Conservation (phyloP, 75 land plant species). For the Adiantum capillusveneris region DNA sequence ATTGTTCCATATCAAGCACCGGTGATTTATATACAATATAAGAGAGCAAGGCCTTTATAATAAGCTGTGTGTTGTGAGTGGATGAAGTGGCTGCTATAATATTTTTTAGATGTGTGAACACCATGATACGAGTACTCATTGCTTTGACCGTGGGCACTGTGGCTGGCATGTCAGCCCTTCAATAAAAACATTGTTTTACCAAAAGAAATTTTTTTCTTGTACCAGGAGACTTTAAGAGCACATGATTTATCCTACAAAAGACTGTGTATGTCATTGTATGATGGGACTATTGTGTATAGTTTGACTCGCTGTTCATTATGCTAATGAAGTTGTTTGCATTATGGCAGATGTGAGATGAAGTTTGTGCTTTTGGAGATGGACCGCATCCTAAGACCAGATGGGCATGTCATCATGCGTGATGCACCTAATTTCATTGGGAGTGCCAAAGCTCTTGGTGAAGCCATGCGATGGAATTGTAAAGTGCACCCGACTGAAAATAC, state of each 20-base stretch:
- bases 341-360: conserved; percentile 49
- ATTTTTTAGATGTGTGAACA: no score
- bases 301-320: background rate
- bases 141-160: no score
- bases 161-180: no score
- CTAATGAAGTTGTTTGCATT: background rate
- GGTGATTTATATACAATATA: no score
- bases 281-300: background rate
- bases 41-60: no score
- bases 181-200: no score
- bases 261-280: background rate
- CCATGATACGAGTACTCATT: no score
- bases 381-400: conserved; percentile 36
- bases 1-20: no score
- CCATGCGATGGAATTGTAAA: conserved; percentile 45
- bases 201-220: no score
- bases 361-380: conserved; percentile 54
- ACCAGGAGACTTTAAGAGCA: background rate
- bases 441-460: conserved; percentile 19
- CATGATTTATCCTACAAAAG: background rate
- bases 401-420: conserved; percentile 31
- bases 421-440: conserved; percentile 27
- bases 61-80: no score
- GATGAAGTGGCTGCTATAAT: no score
- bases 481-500: conserved; percentile 25